Base-by-base conservation (phyloP, 192 early-diverging fungal species). In the Coemansia sp. region DNA sequence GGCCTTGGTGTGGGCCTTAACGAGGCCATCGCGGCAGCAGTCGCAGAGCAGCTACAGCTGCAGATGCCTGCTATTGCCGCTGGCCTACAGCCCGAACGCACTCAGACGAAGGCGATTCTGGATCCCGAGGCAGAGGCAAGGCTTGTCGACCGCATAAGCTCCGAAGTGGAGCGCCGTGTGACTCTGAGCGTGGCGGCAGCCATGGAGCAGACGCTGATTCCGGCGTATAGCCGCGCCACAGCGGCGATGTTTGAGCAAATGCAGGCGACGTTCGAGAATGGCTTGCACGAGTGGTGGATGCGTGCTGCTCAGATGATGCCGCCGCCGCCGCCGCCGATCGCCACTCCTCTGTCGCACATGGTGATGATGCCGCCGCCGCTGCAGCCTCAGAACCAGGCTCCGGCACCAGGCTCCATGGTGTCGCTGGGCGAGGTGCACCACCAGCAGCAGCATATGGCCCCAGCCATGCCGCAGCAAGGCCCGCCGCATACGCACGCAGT, bases 201-300 rank as follows among this genome's bases (percentile, higher is more conserved):
- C 15, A 74, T 83, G 72, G 80, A 77, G 67, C 62, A 62, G 57
- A 77, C 75, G 15, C 68, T 83, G 39, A 77, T 83, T 42, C 80
- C 80, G 27, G 80, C 80, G 3, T 83, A 83, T 57, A 70, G 53
- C 36, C 71, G 80, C 2, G 80, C 80, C 39, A 83, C 80, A 4
- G 72, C 75, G 10, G 68, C 74, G 27, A 83, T 83, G 80, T 83
- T 82, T 72, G 74, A 77, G 65, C 80, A 83, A 62, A 83, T 83
- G 75, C 74, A 83, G 32, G 35, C 71, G 27, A 77, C 80, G 0
- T 83, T 83, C 47, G 73, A 82, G 57, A 62, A 68, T 35, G 77
- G 77, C 10, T 43, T 80, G 68, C 77, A 69, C 38, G 77, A 80
- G 68, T 80, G 77, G 77, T 80, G 77, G 77, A 51, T 64, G 43